phyloP scores from a whole-genome alignment of 1,284 basidiomycete genomes.

The Microstroma glucosiphilum region DNA sequence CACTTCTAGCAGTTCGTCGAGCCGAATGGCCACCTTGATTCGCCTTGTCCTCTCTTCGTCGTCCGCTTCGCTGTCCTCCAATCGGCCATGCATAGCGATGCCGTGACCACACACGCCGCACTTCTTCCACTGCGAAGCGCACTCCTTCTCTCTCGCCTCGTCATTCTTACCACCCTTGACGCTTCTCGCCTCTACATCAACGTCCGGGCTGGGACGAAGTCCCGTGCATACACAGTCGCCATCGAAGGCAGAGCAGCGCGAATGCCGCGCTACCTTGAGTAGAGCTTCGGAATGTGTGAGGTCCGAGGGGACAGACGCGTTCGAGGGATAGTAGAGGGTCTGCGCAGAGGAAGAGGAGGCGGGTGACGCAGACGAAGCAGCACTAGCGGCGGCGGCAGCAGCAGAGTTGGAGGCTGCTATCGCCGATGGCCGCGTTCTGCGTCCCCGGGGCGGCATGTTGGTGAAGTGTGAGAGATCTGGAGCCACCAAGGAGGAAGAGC shows the following conservation, averaged over 20 bases:
- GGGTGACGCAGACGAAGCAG: constrained; percentile 6
- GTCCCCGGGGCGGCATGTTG: not conserved
- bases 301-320: not conserved
- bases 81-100: constrained; percentile 64
- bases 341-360: not conserved
- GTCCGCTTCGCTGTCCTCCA: constrained; percentile 31
- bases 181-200: not conserved
- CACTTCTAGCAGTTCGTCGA: constrained; percentile 80
- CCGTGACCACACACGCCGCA: constrained; percentile 63
- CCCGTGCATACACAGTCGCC: constrained; percentile 3
- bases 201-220: constrained; percentile 1
- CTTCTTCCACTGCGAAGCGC: not conserved
- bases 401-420: not conserved
- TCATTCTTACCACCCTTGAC: constrained; percentile 1
- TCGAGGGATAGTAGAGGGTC: constrained; percentile 2
- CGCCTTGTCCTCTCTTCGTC: constrained; percentile 56
- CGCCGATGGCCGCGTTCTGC: not conserved
- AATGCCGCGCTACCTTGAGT: constrained; percentile 20
- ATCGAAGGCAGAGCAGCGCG: constrained; percentile 13
- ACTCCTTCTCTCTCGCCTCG: not conserved
- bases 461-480: too few species aligned
- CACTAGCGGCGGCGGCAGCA: not conserved
- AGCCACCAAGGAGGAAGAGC: too few species aligned
- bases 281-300: constrained; percentile 1
- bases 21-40: constrained; percentile 68